Evolutionary conservation across 495 filamentous ascomycete genomes (phyloP).

Genomic region (Hypoxylon lienhwacheense): DNA sequence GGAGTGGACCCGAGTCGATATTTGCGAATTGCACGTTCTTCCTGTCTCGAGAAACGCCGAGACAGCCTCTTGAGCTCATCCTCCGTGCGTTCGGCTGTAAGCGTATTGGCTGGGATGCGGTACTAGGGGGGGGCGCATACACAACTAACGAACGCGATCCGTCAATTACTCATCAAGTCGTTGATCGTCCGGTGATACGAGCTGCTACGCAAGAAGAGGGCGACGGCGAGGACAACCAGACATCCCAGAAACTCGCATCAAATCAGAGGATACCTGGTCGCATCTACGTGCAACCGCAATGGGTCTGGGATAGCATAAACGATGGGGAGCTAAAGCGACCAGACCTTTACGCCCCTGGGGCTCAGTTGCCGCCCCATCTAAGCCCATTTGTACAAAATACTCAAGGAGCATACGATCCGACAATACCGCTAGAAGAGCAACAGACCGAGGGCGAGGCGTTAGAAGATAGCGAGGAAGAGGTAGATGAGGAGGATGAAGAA

Average conservation of each 20-base stretch:
- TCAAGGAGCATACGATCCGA: constrained; percentile 87
- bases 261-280: constrained; percentile 78
- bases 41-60: constrained; percentile 90
- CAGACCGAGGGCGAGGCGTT: constrained; percentile 78
- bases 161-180: constrained; percentile 92
- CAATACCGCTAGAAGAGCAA: constrained; percentile 73
- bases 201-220: constrained; percentile 61
- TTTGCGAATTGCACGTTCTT: constrained; percentile 89
- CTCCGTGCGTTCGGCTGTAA: constrained; percentile 94
- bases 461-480: constrained; percentile 62
- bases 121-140: constrained; percentile 88
- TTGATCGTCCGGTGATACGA: constrained; percentile 78
- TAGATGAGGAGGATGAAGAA: constrained; percentile 51
- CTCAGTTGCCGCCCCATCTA: constrained; percentile 86
- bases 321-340: constrained; percentile 81
- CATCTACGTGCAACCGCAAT: constrained; percentile 93
- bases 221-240: constrained; percentile 59
- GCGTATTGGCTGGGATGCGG: constrained; percentile 89
- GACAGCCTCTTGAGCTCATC: constrained; percentile 89
- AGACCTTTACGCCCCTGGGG: constrained; percentile 87
- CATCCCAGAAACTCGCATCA: constrained; percentile 52
- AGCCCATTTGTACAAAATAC: constrained; percentile 92
- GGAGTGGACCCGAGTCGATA: constrained; percentile 61
- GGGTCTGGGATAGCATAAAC: constrained; percentile 97
- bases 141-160: constrained; percentile 84